Percentiles rank a stretch among this genome's conserved stretches.
phyloP scores from a whole-genome alignment of 495 filamentous ascomycete species.

The Trichoderma parareesei region DNA sequence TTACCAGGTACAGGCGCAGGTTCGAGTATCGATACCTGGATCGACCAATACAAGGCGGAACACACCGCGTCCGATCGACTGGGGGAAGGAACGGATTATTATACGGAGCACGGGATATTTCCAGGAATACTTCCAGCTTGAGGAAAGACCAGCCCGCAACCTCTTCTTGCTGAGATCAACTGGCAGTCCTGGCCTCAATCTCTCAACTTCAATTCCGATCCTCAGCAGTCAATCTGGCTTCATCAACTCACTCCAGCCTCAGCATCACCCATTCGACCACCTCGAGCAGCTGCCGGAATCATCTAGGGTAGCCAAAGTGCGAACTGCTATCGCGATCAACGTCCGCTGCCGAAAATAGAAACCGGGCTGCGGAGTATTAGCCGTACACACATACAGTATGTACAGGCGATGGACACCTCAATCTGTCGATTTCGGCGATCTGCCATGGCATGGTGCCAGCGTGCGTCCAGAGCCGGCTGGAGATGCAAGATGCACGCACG shows the following conservation, averaged over 20 bases:
- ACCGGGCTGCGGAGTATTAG: background rate
- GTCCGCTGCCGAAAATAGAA: background rate
- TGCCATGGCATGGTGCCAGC: slow-evolving; percentile 4
- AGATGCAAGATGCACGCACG: slow-evolving; percentile 5
- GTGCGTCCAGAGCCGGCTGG: background rate
- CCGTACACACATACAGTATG: background rate
- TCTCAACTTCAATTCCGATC: too few species aligned
- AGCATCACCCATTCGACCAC: background rate
- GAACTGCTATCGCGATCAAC: background rate
- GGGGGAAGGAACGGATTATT: background rate
- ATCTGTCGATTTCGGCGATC: background rate
- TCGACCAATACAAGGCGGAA: too few species aligned
- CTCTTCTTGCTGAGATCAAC: too few species aligned
- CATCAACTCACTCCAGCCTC: too few species aligned
- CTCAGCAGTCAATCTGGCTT: too few species aligned
- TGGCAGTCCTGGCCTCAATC: too few species aligned
- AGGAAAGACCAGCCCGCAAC: too few species aligned
- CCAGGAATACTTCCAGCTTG: too few species aligned
- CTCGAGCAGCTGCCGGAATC: background rate
- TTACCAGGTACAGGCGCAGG: too few species aligned
- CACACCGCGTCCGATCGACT: background rate
- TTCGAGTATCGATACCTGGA: too few species aligned
- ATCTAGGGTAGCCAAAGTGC: background rate
- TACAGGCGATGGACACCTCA: background rate
- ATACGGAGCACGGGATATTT: too few species aligned